phyloP scores from a whole-genome alignment of 1,284 basidiomycete species.

The Salmacisia buchloeana region DNA sequence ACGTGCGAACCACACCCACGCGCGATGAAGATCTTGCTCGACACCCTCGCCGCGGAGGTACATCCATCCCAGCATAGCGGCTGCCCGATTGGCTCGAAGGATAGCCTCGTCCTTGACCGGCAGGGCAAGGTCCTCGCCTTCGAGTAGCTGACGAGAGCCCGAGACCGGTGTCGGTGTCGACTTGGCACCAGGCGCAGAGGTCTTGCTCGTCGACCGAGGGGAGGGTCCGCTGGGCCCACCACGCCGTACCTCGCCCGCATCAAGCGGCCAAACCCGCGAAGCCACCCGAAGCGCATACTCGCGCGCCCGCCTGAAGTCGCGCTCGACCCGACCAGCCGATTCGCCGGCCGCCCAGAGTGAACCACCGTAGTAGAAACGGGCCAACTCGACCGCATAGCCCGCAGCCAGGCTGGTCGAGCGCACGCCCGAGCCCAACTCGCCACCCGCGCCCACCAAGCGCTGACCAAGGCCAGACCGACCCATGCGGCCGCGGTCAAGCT shows the following conservation, averaged over 20 bases:
- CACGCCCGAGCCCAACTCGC: not conserved
- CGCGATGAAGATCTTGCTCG: slow-evolving; percentile 66
- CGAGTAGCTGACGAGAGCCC: not conserved
- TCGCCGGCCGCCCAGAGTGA: slow-evolving; percentile 41
- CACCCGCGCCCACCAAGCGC: not conserved
- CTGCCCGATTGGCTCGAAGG: slow-evolving; percentile 30
- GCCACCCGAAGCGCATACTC: slow-evolving; percentile 30
- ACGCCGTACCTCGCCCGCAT: slow-evolving; percentile 24
- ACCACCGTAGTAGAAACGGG: slow-evolving; percentile 42
- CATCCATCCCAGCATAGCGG: slow-evolving; percentile 70
- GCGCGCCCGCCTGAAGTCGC: slow-evolving; percentile 33
- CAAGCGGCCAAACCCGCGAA: slow-evolving; percentile 39
- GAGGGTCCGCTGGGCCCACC: slow-evolving; percentile 19
- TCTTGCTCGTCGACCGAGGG: not conserved
- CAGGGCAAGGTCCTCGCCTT: slow-evolving; percentile 28
- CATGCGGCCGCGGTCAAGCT: not conserved
- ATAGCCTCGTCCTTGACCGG: slow-evolving; percentile 23
- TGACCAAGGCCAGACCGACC: not conserved
- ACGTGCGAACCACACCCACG: slow-evolving; percentile 89
- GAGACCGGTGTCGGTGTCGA: not conserved
- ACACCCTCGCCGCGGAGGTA: slow-evolving; percentile 88
- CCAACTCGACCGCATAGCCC: slow-evolving; percentile 28
- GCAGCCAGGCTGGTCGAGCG: slow-evolving; percentile 8
- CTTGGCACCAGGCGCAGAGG: not conserved
- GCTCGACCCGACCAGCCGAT: slow-evolving; percentile 33